These are phyloP conservation scores for Cryptococcus hybrid DNA, from an alignment of 1,284 basidiomycete species.

Conservation along the genomic window DNA sequence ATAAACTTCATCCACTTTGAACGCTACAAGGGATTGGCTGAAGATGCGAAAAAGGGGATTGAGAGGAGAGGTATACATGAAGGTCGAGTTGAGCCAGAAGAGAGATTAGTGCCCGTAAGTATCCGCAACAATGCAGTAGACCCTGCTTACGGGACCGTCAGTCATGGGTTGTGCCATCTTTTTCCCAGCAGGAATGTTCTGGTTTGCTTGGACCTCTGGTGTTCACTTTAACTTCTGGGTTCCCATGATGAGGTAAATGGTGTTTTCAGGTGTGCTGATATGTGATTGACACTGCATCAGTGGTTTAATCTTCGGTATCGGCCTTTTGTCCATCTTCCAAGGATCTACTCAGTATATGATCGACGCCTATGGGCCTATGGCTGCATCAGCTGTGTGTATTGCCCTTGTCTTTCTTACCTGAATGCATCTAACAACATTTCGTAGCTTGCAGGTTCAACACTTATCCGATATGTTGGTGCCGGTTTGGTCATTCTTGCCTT, in stretches of 20 bases:
- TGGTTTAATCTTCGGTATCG: conserved; percentile 26
- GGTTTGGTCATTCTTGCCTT: conserved; percentile 26
- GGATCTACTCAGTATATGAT: conserved; percentile 27
- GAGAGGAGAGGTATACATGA: conserved; percentile 19
- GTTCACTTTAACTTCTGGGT: conserved; percentile 20
- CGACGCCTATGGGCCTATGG: conserved; percentile 30
- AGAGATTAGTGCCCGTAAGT: conserved; percentile 29
- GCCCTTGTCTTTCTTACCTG: neutral
- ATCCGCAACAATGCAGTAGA: neutral
- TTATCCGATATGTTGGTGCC: conserved; percentile 22
- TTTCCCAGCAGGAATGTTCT: conserved; percentile 26
- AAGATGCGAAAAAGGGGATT: conserved; percentile 19
- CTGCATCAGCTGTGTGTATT: conserved; percentile 26
- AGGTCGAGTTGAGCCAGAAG: conserved; percentile 28
- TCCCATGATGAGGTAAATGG: conserved; percentile 24
- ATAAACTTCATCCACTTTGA: conserved; percentile 16
- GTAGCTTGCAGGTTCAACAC: conserved; percentile 22
- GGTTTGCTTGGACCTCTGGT: conserved; percentile 31
- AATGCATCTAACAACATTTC: neutral
- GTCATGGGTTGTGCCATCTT: conserved; percentile 19
- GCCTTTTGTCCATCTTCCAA: conserved; percentile 27
- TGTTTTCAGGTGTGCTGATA: neutral
- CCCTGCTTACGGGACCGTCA: neutral
- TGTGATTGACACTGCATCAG: conserved; percentile 1
- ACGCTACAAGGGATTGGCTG: conserved; percentile 16